A percentile compares a stretch with the other conserved stretches of the same genome.
phyloP scores from a whole-genome alignment of 2,329 filamentous ascomycete species.

The Exserohilum turcica region DNA sequence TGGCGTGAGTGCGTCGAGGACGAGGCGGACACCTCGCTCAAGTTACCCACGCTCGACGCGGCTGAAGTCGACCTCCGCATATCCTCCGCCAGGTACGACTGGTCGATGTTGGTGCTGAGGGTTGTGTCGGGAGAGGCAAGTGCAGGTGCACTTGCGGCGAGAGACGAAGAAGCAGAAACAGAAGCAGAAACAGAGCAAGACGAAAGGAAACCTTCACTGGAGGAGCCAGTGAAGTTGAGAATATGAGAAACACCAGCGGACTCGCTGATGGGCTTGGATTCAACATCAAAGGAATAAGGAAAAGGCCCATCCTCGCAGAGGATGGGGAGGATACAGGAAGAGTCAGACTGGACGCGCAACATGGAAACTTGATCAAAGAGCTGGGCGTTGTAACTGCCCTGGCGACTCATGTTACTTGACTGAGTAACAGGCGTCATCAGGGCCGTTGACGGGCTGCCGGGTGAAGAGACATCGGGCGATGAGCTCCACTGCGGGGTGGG shows the following conservation, averaged over 20 bases:
- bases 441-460: slow-evolving; percentile 45
- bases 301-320: slow-evolving; percentile 43
- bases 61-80: slow-evolving; percentile 58
- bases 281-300: slow-evolving; percentile 43
- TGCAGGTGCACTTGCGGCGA: slow-evolving; percentile 41
- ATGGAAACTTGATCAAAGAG: slow-evolving; percentile 51
- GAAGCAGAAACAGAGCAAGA: slow-evolving; percentile 29
- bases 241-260: slow-evolving; percentile 40
- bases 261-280: slow-evolving; percentile 42
- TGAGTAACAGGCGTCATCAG: slow-evolving; percentile 48
- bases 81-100: slow-evolving; percentile 51
- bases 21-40: slow-evolving; percentile 52
- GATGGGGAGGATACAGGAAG: slow-evolving; percentile 45
- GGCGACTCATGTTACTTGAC: slow-evolving; percentile 53
- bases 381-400: slow-evolving; percentile 51
- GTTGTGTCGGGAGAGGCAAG: slow-evolving; percentile 34
- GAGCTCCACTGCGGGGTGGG: slow-evolving; percentile 39
- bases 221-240: slow-evolving; percentile 41
- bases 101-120: slow-evolving; percentile 15
- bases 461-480: slow-evolving; percentile 43
- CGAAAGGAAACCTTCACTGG: slow-evolving; percentile 47
- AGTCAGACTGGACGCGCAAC: slow-evolving; percentile 52
- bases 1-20: slow-evolving; percentile 54
- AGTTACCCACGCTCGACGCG: slow-evolving; percentile 40
- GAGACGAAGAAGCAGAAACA: slow-evolving; percentile 31